A percentile compares a stretch with the other conserved stretches of the same genome.
Conservation (phyloP, 2,329 filamentous ascomycete genomes). For the Diaporthe australafricana region DNA sequence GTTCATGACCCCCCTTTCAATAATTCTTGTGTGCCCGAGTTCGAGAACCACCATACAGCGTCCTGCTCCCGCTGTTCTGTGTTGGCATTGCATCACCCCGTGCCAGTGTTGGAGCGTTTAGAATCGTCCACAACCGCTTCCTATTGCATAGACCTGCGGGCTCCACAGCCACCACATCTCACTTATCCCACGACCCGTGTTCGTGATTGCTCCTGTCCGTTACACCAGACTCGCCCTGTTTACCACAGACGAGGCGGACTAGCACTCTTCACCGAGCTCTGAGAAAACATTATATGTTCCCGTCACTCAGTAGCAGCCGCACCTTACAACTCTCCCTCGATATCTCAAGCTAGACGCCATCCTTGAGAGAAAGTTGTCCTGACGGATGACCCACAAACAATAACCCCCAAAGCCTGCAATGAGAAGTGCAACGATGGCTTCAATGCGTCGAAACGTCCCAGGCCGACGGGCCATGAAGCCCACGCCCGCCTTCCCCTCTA, state of each 20-base stretch:
- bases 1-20: conserved; percentile 1
- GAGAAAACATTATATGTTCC: conserved; percentile 36
- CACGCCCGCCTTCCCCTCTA: conserved; percentile 52
- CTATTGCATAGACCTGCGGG: conserved; percentile 35
- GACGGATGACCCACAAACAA: conserved; percentile 29
- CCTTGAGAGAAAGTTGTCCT: conserved; percentile 13
- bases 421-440: conserved; percentile 20
- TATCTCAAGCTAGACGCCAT: conserved; percentile 15
- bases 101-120: conserved; percentile 36
- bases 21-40: conserved; percentile 27
- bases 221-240: conserved; percentile 38
- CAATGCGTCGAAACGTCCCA: conserved; percentile 33
- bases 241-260: conserved; percentile 35
- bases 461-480: conserved; percentile 39
- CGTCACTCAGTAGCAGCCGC: conserved; percentile 20
- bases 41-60: conserved; percentile 31
- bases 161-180: conserved; percentile 36
- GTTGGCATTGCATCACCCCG: conserved; percentile 38
- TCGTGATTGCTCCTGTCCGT: conserved; percentile 32
- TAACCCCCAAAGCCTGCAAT: conserved; percentile 28
- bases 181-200: conserved; percentile 27
- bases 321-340: background rate
- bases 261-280: conserved; percentile 21
- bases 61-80: conserved; percentile 36
- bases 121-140: conserved; percentile 30